A percentile compares a stretch with the other conserved stretches of the same genome.
Conservation (phyloP, 495 filamentous ascomycete genomes). For the Penicillium arizonense region DNA sequence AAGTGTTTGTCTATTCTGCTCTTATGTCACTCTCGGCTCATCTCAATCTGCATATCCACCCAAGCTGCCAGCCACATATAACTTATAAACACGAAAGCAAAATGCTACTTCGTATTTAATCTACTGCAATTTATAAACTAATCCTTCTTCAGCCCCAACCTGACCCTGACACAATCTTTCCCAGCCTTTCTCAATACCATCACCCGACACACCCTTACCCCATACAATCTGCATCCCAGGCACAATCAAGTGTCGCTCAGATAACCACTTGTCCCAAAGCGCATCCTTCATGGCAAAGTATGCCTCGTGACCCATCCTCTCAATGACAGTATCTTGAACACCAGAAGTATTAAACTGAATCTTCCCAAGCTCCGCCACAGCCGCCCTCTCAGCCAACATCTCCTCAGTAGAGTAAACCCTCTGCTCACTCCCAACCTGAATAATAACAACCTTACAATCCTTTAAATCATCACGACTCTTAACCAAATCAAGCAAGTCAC, state of each 20-base stretch:
- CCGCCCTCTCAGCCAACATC: not conserved
- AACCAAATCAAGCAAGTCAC: slow-evolving; percentile 35
- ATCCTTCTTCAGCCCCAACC: slow-evolving; percentile 38
- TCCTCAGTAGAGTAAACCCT: slow-evolving; percentile 33
- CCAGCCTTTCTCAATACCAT: slow-evolving; percentile 43
- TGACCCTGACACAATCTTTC: slow-evolving; percentile 37
- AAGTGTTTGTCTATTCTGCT: too few relatives aligned
- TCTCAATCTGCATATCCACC: too few relatives aligned
- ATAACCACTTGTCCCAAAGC: slow-evolving; percentile 35
- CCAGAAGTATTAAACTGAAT: slow-evolving; percentile 43
- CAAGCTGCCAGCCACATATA: too few relatives aligned
- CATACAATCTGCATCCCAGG: slow-evolving; percentile 35
- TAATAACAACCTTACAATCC: slow-evolving; percentile 23
- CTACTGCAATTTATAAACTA: slow-evolving; percentile 29
- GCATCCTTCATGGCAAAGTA: slow-evolving; percentile 27
- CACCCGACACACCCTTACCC: slow-evolving; percentile 41
- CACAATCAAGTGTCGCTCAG: slow-evolving; percentile 24
- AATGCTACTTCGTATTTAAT: too few relatives aligned
- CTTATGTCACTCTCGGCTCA: too few relatives aligned
- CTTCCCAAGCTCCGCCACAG: slow-evolving; percentile 18
- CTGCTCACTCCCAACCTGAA: slow-evolving; percentile 41
- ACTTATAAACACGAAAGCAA: too few relatives aligned
- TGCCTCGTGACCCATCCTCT: slow-evolving; percentile 20
- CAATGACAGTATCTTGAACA: slow-evolving; percentile 36
- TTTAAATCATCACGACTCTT: slow-evolving; percentile 1